phyloP scores from a whole-genome alignment of 805 yeast species.

The Yamadazyma akitaensis region DNA sequence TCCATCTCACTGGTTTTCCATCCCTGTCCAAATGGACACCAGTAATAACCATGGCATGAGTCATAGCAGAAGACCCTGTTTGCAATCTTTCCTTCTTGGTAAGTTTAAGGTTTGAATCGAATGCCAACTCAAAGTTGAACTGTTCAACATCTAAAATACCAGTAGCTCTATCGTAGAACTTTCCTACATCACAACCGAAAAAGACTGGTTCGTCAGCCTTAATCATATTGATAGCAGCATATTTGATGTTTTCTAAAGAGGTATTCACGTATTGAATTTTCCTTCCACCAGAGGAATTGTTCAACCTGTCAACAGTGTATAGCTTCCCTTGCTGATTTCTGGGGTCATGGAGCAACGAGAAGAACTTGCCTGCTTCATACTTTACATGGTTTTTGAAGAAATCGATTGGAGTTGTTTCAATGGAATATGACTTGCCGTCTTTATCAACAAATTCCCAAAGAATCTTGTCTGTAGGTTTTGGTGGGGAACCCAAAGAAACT shows the following conservation, averaged over 20 bases:
- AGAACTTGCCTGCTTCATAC: constrained; percentile 48
- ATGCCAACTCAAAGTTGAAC: constrained; percentile 61
- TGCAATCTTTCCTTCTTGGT: constrained; percentile 66
- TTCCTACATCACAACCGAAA: constrained; percentile 89
- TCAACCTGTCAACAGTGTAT: constrained; percentile 69
- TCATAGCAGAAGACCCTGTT: constrained; percentile 74
- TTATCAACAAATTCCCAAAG: constrained; percentile 76
- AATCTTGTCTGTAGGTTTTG: constrained; percentile 63
- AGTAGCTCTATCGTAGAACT: constrained; percentile 55
- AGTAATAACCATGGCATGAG: constrained; percentile 86
- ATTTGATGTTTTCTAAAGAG: constrained; percentile 54
- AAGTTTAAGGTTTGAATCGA: constrained; percentile 50
- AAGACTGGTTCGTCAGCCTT: constrained; percentile 75
- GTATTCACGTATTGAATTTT: constrained; percentile 70
- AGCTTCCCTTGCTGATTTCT: constrained; percentile 64
- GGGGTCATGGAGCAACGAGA: constrained; percentile 79
- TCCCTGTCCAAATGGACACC: constrained; percentile 70
- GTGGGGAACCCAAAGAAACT: constrained; percentile 75
- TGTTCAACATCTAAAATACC: constrained; percentile 74
- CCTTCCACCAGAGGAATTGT: constrained; percentile 69
- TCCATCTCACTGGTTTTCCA: constrained; percentile 42
- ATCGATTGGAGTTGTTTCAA: constrained; percentile 60
- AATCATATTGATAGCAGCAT: constrained; percentile 63
- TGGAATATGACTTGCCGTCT: constrained; percentile 54
- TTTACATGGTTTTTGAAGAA: constrained; percentile 57